Conservation (phyloP, 2,329 filamentous ascomycete species). For the Ceratocystis lukuohia region DNA sequence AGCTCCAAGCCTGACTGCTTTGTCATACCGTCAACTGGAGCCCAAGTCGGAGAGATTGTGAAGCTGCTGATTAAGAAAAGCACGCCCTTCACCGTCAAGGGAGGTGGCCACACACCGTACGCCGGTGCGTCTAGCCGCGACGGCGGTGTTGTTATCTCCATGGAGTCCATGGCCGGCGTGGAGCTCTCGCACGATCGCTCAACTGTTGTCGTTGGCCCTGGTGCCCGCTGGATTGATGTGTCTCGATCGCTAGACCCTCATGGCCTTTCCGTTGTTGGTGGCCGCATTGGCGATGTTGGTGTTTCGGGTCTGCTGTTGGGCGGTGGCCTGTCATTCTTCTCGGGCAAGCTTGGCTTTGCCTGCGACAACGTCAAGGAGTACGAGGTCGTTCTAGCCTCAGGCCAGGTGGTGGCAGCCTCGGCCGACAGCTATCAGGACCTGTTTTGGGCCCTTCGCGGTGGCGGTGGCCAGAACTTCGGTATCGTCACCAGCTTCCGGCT, state of each 20-base stretch:
- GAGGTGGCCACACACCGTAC: slow-evolving; percentile 26
- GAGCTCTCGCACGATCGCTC: slow-evolving; percentile 21
- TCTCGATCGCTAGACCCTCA: slow-evolving; percentile 23
- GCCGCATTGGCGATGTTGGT: slow-evolving; percentile 28
- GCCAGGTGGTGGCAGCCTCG: slow-evolving; percentile 31
- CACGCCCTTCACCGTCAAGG: slow-evolving; percentile 30
- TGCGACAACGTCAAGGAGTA: slow-evolving; percentile 34
- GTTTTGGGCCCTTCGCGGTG: slow-evolving; percentile 41
- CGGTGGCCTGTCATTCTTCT: slow-evolving; percentile 22
- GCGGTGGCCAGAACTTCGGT: slow-evolving; percentile 44
- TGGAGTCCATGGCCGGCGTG: slow-evolving; percentile 17
- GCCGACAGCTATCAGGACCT: slow-evolving; percentile 34
- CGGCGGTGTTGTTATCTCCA: slow-evolving; percentile 24
- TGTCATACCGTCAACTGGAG: background rate
- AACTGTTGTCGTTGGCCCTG: slow-evolving; percentile 32
- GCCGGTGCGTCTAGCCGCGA: slow-evolving; percentile 23
- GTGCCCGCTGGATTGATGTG: slow-evolving; percentile 31
- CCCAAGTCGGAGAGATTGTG: background rate
- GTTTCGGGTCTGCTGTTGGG: slow-evolving; percentile 25
- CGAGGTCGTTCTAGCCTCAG: slow-evolving; percentile 33
- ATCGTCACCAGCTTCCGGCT: slow-evolving; percentile 39
- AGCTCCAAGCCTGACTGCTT: slow-evolving; percentile 8
- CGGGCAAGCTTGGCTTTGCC: slow-evolving; percentile 29
- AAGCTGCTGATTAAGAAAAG: slow-evolving; percentile 4
- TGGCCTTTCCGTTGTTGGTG: slow-evolving; percentile 32